Evolutionary conservation across 495 filamentous ascomycete species (phyloP), one percentile per base, ranked within the genome.

Genomic region (Penicillium samsonianum): DNA sequence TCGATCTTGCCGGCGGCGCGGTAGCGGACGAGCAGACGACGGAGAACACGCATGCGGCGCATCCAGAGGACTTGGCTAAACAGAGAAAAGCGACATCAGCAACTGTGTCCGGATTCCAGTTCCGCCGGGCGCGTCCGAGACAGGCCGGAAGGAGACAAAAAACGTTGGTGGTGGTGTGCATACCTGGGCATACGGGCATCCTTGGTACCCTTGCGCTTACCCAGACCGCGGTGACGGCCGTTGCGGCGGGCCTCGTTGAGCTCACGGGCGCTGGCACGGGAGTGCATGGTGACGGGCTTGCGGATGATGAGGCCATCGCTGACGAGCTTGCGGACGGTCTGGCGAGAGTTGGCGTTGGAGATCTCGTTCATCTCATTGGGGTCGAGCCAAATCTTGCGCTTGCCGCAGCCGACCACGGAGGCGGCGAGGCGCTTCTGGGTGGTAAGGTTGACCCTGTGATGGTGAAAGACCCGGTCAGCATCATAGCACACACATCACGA

Each of bases 311-410:
- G 89, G 80, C 94, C 95, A 93, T 99, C 94, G 81, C 87, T 83
- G 79, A 97, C 90, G 82, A 99, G 92, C 87, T 99, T 99, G 82
- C 95, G 95, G 90, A 99, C 89, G 68, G 93, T 97, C 84, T 98
- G 92, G 74, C 94, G 95, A 69, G 92, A 97, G 89, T 98, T 98
- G 88, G 94, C 94, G 83, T 98, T 99, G 81, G 89, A 92, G 84
- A 99, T 98, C 79, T 99, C 94, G 85, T 81, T 93, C 79, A 93
- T 87, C 84, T 99, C 94, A 80, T 95, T 98, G 78, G 94, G 94
- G 83, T 99, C 94, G 76, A 99, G 92, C 94, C 94, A 99, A 83
- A 99, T 94, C 89, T 98, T 98, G 85, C 92, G 89, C 88, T 98
- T 89, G 78, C 94, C 94, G 84, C 90, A 94, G 83, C 91, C 92